A percentile compares a stretch with the other conserved stretches of the same genome.
These are phyloP conservation scores for Arachis stenosperma DNA, from an alignment of 306 rosid genomes.

Conservation along the genomic window DNA sequence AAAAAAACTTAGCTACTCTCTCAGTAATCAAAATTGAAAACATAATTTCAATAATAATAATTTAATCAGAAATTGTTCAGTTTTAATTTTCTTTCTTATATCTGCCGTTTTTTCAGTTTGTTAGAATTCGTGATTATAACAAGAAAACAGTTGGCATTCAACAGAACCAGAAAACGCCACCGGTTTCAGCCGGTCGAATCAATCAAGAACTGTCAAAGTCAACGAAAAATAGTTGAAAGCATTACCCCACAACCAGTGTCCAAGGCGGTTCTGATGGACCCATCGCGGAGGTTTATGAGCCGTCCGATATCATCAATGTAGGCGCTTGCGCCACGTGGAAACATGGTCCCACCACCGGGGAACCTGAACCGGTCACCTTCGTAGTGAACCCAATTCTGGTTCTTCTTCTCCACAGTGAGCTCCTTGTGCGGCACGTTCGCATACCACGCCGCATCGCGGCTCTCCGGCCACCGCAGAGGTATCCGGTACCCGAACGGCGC, in stretches of 20 bases:
- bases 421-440: conserved; percentile 92
- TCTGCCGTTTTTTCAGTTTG: no score
- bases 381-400: conserved; percentile 89
- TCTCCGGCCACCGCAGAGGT: conserved; percentile 93
- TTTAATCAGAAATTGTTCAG: no score
- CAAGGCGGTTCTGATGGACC: conserved; percentile 86
- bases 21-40: no score
- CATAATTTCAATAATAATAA: no score
- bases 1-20: no score
- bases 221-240: not conserved
- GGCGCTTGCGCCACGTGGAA: conserved; percentile 79
- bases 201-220: not conserved
- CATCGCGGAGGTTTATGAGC: conserved; percentile 69
- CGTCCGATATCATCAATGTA: conserved; percentile 79
- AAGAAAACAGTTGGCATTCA: no score
- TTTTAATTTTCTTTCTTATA: no score
- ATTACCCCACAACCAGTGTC: conserved; percentile 97
- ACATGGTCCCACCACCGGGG: conserved; percentile 99
- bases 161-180: no score
- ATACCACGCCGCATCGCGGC: conserved; percentile 77
- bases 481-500: conserved; percentile 66
- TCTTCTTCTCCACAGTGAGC: conserved; percentile 85
- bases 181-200: conserved; percentile 20
- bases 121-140: no score
- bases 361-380: conserved; percentile 70